phyloP scores from a whole-genome alignment of 108 stramenopile species.

The Skeletonema marinoi region DNA sequence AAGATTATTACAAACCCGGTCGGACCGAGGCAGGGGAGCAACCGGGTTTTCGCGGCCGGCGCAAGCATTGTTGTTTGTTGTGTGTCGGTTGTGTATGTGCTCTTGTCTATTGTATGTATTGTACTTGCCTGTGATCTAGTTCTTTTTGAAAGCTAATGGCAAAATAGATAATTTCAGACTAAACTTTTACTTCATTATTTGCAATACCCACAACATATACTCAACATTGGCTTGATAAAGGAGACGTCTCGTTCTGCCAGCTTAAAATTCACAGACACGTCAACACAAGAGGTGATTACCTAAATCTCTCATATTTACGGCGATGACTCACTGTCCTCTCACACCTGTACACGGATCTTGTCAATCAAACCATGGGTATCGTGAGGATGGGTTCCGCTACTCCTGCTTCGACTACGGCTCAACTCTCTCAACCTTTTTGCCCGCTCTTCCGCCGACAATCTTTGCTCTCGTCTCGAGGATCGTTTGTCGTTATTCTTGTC shows the following conservation, averaged over 20 bases:
- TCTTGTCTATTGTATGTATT: no score
- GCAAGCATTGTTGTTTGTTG: no score
- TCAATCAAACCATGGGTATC: not conserved
- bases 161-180: not conserved
- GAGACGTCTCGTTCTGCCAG: not conserved
- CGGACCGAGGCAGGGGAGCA: not conserved
- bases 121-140: no score
- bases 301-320: not conserved
- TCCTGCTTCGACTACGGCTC: conserved; percentile 43
- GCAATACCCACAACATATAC: not conserved
- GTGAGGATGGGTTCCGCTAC: conserved; percentile 22
- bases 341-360: not conserved
- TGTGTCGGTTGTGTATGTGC: no score
- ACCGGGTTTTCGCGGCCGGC: no score
- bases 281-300: not conserved
- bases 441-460: conserved; percentile 36
- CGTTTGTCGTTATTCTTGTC: conserved; percentile 4
- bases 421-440: conserved; percentile 40
- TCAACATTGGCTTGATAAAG: not conserved
- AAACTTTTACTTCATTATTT: not conserved
- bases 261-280: not conserved
- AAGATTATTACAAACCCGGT: not conserved
- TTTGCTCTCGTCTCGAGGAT: not conserved
- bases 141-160: no score
- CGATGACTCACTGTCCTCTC: not conserved